phyloP scores from a whole-genome alignment of 192 early-diverging fungal species.

The Backusella macrospora region DNA sequence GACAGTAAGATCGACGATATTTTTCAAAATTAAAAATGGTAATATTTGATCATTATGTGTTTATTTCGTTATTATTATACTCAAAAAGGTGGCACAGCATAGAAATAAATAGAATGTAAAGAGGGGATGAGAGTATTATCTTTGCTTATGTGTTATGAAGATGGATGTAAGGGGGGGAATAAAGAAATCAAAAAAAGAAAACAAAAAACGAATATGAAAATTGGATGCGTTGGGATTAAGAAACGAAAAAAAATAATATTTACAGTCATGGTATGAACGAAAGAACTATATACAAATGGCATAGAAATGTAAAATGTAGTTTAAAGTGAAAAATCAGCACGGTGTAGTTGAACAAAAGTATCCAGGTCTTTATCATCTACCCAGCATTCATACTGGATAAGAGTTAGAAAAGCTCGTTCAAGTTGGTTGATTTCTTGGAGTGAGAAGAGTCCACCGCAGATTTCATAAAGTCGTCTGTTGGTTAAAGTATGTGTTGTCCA shows the following conservation, averaged over 20 bases:
- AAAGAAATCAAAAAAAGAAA: not conserved
- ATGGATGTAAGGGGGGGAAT: not conserved
- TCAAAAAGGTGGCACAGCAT: not conserved
- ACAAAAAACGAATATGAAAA: not conserved
- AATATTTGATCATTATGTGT: conserved; percentile 8
- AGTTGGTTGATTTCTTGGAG: conserved; percentile 33
- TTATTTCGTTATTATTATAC: not conserved
- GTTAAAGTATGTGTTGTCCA: conserved; percentile 12
- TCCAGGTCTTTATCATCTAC: conserved; percentile 26
- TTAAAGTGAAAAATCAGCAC: conserved; percentile 29
- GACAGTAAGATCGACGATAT: conserved; percentile 7
- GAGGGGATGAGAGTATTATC: not conserved
- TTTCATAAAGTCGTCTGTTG: conserved; percentile 32
- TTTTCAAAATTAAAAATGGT: conserved; percentile 9
- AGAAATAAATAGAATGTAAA: conserved; percentile 1
- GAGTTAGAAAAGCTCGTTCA: conserved; percentile 31
- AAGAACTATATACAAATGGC: conserved; percentile 8
- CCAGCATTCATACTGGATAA: conserved; percentile 32
- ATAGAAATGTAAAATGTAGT: not conserved
- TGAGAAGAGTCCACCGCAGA: conserved; percentile 35
- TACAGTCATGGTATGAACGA: conserved; percentile 13
- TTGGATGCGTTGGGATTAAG: conserved; percentile 3
- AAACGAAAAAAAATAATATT: not conserved
- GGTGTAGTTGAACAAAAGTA: conserved; percentile 22
- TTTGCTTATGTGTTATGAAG: not conserved